Percentiles rank a stretch among this genome's conserved stretches.
phyloP scores from a whole-genome alignment of 2,329 filamentous ascomycete species.

The Colletotrichum graminicola region DNA sequence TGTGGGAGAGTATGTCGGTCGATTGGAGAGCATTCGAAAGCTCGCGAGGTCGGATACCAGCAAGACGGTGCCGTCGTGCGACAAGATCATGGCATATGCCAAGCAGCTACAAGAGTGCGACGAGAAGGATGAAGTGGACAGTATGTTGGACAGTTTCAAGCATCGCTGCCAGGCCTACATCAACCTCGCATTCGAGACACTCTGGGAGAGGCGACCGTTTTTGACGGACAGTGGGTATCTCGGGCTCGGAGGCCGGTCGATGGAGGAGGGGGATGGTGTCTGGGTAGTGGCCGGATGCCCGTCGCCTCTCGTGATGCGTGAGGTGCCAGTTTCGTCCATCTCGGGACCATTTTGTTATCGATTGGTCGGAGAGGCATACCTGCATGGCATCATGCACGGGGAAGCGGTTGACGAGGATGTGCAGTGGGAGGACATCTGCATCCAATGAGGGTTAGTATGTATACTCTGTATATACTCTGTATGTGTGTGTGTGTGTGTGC shows the following conservation, averaged over 20 bases:
- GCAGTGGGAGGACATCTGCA: slow-evolving; percentile 21
- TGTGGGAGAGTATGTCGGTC: neutral
- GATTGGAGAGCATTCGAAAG: slow-evolving; percentile 18
- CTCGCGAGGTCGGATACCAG: slow-evolving; percentile 23
- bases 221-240: slow-evolving; percentile 20
- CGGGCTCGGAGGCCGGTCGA: slow-evolving; percentile 26
- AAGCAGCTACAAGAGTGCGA: slow-evolving; percentile 13
- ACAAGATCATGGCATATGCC: slow-evolving; percentile 15
- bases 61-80: slow-evolving; percentile 10
- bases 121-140: slow-evolving; percentile 8
- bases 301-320: slow-evolving; percentile 22
- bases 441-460: neutral
- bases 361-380: slow-evolving; percentile 26
- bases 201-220: slow-evolving; percentile 33
- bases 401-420: slow-evolving; percentile 1
- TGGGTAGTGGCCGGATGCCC: slow-evolving; percentile 33
- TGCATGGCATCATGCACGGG: slow-evolving; percentile 39
- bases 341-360: neutral
- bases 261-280: slow-evolving; percentile 20
- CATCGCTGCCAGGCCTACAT: slow-evolving; percentile 29
- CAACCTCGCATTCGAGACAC: slow-evolving; percentile 32
- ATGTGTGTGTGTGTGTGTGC: neutral
- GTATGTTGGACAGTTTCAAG: slow-evolving; percentile 16
- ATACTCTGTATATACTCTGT: too few species aligned
- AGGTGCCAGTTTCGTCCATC: neutral